Conservation (phyloP, 1,284 basidiomycete species). For the Peniophora sp. region DNA sequence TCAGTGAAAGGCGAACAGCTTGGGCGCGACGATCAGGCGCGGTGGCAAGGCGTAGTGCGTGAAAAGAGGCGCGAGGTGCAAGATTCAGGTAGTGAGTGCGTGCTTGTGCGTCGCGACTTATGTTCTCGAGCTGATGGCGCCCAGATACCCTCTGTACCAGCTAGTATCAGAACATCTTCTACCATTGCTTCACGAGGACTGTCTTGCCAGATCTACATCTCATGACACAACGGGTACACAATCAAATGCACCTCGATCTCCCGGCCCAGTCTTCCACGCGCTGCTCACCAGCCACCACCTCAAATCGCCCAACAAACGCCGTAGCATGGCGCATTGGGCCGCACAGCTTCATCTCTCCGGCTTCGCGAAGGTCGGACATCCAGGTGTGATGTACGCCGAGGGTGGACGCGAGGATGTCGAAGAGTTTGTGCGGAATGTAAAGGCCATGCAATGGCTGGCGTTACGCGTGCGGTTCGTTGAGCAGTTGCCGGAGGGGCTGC, state of each 20-base stretch:
- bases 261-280: slow-evolving; percentile 38
- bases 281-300: slow-evolving; percentile 72
- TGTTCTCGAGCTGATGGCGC: too few species aligned
- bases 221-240: background rate
- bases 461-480: slow-evolving; percentile 57
- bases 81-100: slow-evolving; percentile 37
- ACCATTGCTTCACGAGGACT: slow-evolving; percentile 42
- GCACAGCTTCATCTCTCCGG: slow-evolving; percentile 48
- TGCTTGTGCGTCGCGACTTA: background rate
- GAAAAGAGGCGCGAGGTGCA: slow-evolving; percentile 33
- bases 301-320: slow-evolving; percentile 60
- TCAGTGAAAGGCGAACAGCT: slow-evolving; percentile 39
- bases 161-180: slow-evolving; percentile 50
- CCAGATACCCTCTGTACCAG: slow-evolving; percentile 56
- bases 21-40: slow-evolving; percentile 41
- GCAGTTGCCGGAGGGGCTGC: slow-evolving; percentile 16
- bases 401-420: slow-evolving; percentile 45
- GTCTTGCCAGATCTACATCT: background rate
- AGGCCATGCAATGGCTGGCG: slow-evolving; percentile 74
- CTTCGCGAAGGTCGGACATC: slow-evolving; percentile 69
- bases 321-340: slow-evolving; percentile 53
- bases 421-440: slow-evolving; percentile 60
- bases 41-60: slow-evolving; percentile 37
- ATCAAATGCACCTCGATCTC: background rate
- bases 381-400: slow-evolving; percentile 65